Percentiles rank a stretch among this genome's conserved stretches.
Conservation (phyloP, 352 stramenopile genomes). For the Thraustochytrium striatum region DNA sequence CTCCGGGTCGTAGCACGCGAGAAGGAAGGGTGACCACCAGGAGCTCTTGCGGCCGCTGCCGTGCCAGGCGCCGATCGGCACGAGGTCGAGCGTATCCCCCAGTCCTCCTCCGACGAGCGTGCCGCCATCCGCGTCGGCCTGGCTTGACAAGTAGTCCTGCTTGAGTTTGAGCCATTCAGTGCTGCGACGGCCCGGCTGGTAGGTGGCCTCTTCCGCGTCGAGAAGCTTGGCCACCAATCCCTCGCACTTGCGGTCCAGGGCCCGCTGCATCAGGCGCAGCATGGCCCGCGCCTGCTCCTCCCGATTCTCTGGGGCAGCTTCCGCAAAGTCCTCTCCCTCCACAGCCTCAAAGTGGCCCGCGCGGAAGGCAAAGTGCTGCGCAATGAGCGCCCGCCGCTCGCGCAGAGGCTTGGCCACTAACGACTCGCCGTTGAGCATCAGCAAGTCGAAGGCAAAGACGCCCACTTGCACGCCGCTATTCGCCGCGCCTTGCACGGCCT, state of each 20-base stretch:
- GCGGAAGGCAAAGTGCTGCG: constrained; percentile 41
- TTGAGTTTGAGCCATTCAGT: constrained; percentile 61
- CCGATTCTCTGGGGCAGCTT: background rate
- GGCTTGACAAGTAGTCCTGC: constrained; percentile 55
- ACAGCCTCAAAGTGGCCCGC: constrained; percentile 51
- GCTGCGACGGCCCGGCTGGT: constrained; percentile 57
- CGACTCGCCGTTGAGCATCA: constrained; percentile 56
- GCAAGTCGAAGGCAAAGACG: constrained; percentile 62
- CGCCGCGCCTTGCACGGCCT: background rate
- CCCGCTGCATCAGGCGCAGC: constrained; percentile 54
- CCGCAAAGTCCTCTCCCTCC: constrained; percentile 50
- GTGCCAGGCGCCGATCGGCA: constrained; percentile 61
- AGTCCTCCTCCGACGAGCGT: constrained; percentile 10
- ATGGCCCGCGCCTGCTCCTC: constrained; percentile 43
- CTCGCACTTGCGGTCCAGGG: constrained; percentile 56
- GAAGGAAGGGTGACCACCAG: constrained; percentile 58
- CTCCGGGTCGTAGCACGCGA: constrained; percentile 43
- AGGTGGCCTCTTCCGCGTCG: constrained; percentile 45
- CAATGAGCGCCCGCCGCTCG: constrained; percentile 42
- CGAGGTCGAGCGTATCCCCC: constrained; percentile 61
- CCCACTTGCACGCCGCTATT: constrained; percentile 53
- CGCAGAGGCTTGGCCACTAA: constrained; percentile 53
- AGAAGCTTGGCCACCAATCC: constrained; percentile 61
- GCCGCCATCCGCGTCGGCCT: background rate
- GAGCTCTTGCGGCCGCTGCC: constrained; percentile 58